Percentiles rank a stretch among this genome's conserved stretches.
Evolutionary conservation across 805 yeast species (phyloP).

Genomic region (Lipomyces lipofer): DNA sequence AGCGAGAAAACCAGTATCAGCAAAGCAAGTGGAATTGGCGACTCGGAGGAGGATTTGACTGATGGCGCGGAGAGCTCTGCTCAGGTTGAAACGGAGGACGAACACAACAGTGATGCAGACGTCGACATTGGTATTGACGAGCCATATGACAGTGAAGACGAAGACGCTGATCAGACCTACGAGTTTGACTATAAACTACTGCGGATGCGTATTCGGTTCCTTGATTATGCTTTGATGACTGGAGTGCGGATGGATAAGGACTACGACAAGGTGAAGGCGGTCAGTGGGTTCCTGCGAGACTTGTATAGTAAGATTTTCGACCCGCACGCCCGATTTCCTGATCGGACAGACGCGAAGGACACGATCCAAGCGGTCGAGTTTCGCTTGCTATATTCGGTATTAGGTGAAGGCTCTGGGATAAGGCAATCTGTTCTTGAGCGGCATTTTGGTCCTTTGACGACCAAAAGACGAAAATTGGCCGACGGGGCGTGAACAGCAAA

Average conservation of each 20-base stretch:
- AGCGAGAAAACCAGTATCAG: background rate
- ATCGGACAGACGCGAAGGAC: conserved; percentile 22
- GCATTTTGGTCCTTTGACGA: no score
- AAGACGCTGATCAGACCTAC: conserved; percentile 2
- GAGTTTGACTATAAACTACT: conserved; percentile 14
- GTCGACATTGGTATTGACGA: background rate
- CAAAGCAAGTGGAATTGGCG: background rate
- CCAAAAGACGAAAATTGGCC: no score
- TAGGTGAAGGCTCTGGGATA: background rate
- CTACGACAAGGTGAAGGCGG: conserved; percentile 8
- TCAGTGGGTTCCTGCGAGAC: conserved; percentile 3
- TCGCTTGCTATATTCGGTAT: conserved; percentile 12
- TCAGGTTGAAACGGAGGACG: background rate
- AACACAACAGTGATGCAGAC: background rate
- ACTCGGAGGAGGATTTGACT: background rate
- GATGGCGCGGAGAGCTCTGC: background rate
- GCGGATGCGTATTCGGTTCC: conserved; percentile 4
- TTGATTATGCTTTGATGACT: conserved; percentile 21
- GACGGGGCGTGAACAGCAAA: no score
- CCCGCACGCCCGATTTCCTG: conserved; percentile 20
- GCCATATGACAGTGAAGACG: background rate
- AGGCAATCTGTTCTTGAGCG: conserved; percentile 15
- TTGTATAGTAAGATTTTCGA: conserved; percentile 18
- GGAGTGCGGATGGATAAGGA: conserved; percentile 14
- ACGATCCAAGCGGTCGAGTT: conserved; percentile 21